A percentile compares a stretch with the other conserved stretches of the same genome.
phyloP scores from a whole-genome alignment of 176 grass and related monocot species.

The Juncus inflexus region DNA sequence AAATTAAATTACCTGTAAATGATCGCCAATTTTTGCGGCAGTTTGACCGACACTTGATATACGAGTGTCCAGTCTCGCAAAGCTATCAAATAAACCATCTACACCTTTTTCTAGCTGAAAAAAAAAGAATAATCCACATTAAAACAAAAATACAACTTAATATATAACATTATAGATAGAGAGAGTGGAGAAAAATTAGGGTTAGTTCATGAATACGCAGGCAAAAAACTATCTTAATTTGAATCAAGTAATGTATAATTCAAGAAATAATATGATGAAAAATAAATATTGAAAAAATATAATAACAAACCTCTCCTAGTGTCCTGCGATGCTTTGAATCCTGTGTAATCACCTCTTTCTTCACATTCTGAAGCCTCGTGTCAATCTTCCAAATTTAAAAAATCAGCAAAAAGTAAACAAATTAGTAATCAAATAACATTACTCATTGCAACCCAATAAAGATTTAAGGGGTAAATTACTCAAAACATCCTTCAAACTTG shows the following conservation, averaged over 20 bases:
- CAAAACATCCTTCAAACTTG: too few relatives aligned
- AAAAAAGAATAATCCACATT: background rate
- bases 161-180: too few relatives aligned
- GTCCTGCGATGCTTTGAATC: constrained; percentile 90
- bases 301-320: constrained; percentile 63
- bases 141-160: too few relatives aligned
- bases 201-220: background rate
- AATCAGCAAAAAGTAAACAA: constrained; percentile 1
- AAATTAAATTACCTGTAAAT: constrained; percentile 79
- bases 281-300: background rate
- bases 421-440: background rate
- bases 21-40: constrained; percentile 97
- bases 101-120: constrained; percentile 96
- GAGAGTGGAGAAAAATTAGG: too few relatives aligned
- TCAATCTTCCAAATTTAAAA: constrained; percentile 58
- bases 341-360: constrained; percentile 83
- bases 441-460: too few relatives aligned
- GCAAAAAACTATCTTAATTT: background rate
- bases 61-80: constrained; percentile 83
- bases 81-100: constrained; percentile 96
- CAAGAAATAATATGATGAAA: background rate
- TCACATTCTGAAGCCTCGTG: constrained; percentile 84
- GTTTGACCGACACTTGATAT: constrained; percentile 99
- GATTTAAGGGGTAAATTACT: background rate
- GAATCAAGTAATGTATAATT: background rate